Conservation (phyloP, 148 eudicot species). For the Chenopodium suecicum region DNA sequence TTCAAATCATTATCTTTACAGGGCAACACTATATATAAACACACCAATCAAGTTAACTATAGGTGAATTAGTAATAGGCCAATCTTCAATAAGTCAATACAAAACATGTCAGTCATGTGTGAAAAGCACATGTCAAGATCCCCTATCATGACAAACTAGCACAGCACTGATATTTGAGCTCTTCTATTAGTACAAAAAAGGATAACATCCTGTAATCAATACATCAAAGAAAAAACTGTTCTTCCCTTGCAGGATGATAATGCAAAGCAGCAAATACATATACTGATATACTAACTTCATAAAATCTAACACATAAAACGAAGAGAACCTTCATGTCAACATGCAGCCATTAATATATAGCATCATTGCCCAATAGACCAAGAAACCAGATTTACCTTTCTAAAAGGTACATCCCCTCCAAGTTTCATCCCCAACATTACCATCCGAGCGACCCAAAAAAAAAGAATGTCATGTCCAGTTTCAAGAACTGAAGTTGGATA, state of each 20-base stretch:
- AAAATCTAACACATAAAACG: background rate
- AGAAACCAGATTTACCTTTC: constrained; percentile 51
- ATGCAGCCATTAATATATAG: background rate
- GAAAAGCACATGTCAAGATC: background rate
- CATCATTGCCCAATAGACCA: background rate
- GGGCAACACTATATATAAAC: background rate
- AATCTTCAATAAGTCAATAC: background rate
- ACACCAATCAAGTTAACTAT: background rate
- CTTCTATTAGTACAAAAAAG: background rate
- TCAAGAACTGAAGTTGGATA: constrained; percentile 97
- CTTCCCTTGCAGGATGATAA: background rate
- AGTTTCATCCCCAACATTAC: constrained; percentile 86
- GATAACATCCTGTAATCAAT: background rate
- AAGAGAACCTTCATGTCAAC: background rate
- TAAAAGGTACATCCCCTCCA: constrained; percentile 85
- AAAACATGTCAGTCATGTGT: background rate
- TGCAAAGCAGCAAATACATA: background rate
- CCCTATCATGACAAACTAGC: background rate
- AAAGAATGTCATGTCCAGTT: constrained; percentile 96
- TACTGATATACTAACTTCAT: background rate
- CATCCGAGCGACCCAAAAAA: constrained; percentile 99
- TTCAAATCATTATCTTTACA: background rate
- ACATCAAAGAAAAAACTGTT: background rate
- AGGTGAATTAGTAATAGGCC: background rate
- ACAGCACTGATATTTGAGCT: background rate